A percentile compares a stretch with the other conserved stretches of the same genome.
Conservation (phyloP, 1,284 basidiomycete species). For the Fomitopsis betulina region DNA sequence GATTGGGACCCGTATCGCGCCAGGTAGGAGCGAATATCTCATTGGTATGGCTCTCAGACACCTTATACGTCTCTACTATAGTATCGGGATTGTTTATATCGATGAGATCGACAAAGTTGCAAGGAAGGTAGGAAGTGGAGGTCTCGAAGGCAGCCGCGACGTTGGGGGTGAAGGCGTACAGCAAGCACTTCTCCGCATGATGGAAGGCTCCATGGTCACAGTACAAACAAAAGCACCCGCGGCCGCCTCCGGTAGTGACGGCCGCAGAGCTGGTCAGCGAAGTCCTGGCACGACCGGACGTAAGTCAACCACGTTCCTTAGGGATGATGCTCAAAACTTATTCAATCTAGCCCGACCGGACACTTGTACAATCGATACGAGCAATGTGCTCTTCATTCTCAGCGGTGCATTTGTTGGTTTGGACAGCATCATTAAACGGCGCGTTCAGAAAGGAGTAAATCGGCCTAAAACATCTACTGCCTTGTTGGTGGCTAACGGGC, state of each 20-base stretch:
- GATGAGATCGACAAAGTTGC: conserved; percentile 96
- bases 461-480: not conserved
- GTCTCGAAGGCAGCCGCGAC: conserved; percentile 77
- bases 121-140: conserved; percentile 54
- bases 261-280: conserved; percentile 39
- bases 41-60: conserved; percentile 3
- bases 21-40: conserved; percentile 36
- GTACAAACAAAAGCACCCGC: conserved; percentile 71
- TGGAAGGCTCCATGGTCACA: conserved; percentile 86
- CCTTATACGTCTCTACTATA: conserved; percentile 25
- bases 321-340: not conserved
- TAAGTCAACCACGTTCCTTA: conserved; percentile 20
- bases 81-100: conserved; percentile 91
- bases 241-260: conserved; percentile 39
- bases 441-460: conserved; percentile 79
- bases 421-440: conserved; percentile 74
- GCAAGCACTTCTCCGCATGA: conserved; percentile 86
- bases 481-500: not conserved
- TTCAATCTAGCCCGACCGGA: conserved; percentile 53
- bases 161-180: conserved; percentile 97
- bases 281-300: conserved; percentile 20
- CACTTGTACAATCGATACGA: conserved; percentile 76
- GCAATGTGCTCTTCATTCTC: conserved; percentile 87
- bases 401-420: conserved; percentile 94
- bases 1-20: conserved; percentile 84